Percentiles rank a stretch among this genome's conserved stretches.
These are phyloP conservation scores for Reticulascus tulasneorum DNA, from an alignment of 2,329 filamentous ascomycete genomes.

Conservation along the genomic window DNA sequence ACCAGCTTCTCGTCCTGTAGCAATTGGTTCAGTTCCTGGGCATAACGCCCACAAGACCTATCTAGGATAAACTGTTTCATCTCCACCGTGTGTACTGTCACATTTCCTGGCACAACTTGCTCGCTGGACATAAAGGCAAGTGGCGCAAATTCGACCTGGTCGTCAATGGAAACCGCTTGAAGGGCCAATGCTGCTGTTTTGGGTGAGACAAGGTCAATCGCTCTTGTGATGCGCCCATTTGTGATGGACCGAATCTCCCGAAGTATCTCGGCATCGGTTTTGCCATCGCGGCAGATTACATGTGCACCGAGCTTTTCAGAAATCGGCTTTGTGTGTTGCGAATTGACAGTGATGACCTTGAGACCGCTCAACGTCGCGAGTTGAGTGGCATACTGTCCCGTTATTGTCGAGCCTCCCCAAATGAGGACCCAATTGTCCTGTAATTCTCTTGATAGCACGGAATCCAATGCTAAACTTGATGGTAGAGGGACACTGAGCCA, in stretches of 20 bases:
- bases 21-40: constrained; percentile 25
- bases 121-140: constrained; percentile 28
- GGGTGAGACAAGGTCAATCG: constrained; percentile 32
- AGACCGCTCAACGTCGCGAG: constrained; percentile 28
- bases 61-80: constrained; percentile 36
- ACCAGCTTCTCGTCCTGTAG: constrained; percentile 21
- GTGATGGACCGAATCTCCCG: constrained; percentile 23
- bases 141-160: constrained; percentile 25
- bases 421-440: constrained; percentile 29
- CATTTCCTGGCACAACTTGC: constrained; percentile 22
- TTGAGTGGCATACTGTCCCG: constrained; percentile 36
- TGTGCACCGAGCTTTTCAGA: constrained; percentile 27
- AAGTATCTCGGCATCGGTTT: constrained; percentile 26
- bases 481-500: constrained; percentile 31
- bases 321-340: constrained; percentile 23
- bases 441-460: constrained; percentile 16
- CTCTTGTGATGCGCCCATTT: constrained; percentile 24
- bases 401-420: constrained; percentile 38
- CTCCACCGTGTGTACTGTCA: constrained; percentile 29
- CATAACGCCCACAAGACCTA: constrained; percentile 21
- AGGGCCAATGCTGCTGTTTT: constrained; percentile 26
- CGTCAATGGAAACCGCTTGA: constrained; percentile 19
- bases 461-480: constrained; percentile 7
- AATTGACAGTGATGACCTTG: constrained; percentile 31
- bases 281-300: constrained; percentile 28